These are phyloP conservation scores for Trichoderma brevicompactum DNA, from an alignment of 2,329 filamentous ascomycete species.

Conservation along the genomic window DNA sequence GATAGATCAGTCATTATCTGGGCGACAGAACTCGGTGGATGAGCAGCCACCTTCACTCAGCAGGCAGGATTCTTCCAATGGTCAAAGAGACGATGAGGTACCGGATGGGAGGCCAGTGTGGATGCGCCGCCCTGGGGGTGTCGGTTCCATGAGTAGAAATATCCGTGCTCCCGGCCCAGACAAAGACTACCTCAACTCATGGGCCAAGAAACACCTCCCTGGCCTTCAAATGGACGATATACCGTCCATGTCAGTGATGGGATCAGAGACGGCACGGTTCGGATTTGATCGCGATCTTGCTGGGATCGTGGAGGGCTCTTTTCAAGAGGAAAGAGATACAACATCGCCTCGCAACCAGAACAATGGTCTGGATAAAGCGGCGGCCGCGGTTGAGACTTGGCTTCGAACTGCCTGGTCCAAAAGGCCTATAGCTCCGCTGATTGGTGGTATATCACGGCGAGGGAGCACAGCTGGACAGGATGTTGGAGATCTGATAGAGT, in stretches of 20 bases:
- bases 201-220: constrained; percentile 82
- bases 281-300: constrained; percentile 52
- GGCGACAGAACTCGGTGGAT: constrained; percentile 50
- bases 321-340: constrained; percentile 53
- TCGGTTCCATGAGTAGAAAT: constrained; percentile 76
- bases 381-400: constrained; percentile 88
- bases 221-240: constrained; percentile 72
- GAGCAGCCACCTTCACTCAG: constrained; percentile 42
- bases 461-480: constrained; percentile 35
- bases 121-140: constrained; percentile 83
- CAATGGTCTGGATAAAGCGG: constrained; percentile 75
- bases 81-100: constrained; percentile 45
- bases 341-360: constrained; percentile 51
- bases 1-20: constrained; percentile 42
- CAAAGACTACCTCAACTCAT: constrained; percentile 80
- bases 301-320: constrained; percentile 56
- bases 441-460: constrained; percentile 47
- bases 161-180: constrained; percentile 79
- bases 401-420: constrained; percentile 78
- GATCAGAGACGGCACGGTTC: constrained; percentile 62
- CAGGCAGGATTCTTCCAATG: constrained; percentile 44
- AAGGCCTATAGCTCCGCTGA: constrained; percentile 56
- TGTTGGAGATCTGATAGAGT: constrained; percentile 70
- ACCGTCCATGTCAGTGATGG: constrained; percentile 69
- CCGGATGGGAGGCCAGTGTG: constrained; percentile 57